Evolutionary conservation across 139 green algal genomes (phyloP).

Genomic region (Chlorella sp.): DNA sequence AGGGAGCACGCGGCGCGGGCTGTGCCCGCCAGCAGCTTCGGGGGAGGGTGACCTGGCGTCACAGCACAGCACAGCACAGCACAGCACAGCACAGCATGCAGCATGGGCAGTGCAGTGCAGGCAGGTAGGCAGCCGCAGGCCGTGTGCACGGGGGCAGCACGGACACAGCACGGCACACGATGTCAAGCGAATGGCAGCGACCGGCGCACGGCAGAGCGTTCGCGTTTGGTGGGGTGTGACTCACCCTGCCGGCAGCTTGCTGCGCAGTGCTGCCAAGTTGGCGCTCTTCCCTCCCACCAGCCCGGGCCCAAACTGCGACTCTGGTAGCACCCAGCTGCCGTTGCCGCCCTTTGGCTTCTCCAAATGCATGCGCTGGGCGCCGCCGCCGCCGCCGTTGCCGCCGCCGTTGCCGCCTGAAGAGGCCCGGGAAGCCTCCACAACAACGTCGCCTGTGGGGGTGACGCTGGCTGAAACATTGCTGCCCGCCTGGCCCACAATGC

Average conservation of each 20-base stretch:
- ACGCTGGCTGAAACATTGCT: neutral
- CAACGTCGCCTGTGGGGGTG: conserved; percentile 9
- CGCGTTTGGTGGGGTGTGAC: too few relatives aligned
- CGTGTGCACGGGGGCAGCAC: neutral
- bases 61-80: too few relatives aligned
- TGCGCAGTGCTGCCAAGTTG: conserved; percentile 72
- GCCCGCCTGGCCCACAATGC: neutral
- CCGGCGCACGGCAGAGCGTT: too few relatives aligned
- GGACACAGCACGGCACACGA: neutral
- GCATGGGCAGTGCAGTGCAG: too few relatives aligned
- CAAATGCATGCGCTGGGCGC: conserved; percentile 37
- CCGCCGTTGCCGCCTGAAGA: neutral
- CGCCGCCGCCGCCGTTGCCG: neutral
- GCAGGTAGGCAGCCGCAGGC: neutral
- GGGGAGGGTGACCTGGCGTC: too few relatives aligned
- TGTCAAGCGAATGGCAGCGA: too few relatives aligned
- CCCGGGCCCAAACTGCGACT: conserved; percentile 62
- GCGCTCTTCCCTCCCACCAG: conserved; percentile 83
- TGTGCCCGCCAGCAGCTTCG: too few relatives aligned
- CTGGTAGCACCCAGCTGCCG: conserved; percentile 53
- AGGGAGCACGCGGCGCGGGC: too few relatives aligned
- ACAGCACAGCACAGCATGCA: too few relatives aligned
- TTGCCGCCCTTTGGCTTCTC: conserved; percentile 10
- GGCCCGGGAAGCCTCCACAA: neutral
- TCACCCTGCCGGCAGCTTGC: conserved; percentile 47